Conservation (phyloP, 2,329 filamentous ascomycete species). For the Epichloe baconii region DNA sequence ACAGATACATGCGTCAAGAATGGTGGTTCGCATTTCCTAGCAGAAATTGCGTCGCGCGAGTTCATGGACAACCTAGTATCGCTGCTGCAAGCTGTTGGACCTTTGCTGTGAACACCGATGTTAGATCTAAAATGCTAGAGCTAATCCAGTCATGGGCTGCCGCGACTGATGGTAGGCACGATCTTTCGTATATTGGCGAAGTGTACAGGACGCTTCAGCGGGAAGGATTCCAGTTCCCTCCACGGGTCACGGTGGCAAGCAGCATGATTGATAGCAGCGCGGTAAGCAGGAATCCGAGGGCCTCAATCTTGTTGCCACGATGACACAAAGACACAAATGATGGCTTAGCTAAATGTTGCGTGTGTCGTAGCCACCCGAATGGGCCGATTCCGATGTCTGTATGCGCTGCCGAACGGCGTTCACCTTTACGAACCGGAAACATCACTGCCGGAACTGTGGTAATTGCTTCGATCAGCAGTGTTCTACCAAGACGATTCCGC, state of each 20-base stretch:
- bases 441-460: slow-evolving; percentile 95
- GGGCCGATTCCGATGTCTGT: slow-evolving; percentile 95
- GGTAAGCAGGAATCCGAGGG: slow-evolving; percentile 33
- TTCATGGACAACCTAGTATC: slow-evolving; percentile 97
- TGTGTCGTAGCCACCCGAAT: slow-evolving; percentile 66
- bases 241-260: slow-evolving; percentile 73
- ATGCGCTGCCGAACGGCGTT: slow-evolving; percentile 95
- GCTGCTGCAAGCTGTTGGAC: slow-evolving; percentile 67
- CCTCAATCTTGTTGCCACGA: background rate
- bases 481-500: slow-evolving; percentile 73
- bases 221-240: slow-evolving; percentile 83
- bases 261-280: slow-evolving; percentile 97
- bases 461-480: slow-evolving; percentile 96
- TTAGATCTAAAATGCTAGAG: slow-evolving; percentile 82
- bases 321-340: background rate
- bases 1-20: slow-evolving; percentile 99
- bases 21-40: slow-evolving; percentile 86
- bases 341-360: background rate
- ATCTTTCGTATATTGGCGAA: slow-evolving; percentile 75
- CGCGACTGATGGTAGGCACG: slow-evolving; percentile 73
- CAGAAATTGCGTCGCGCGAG: slow-evolving; percentile 89
- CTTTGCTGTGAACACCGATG: slow-evolving; percentile 66
- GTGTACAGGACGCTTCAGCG: slow-evolving; percentile 71
- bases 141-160: slow-evolving; percentile 88
- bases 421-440: slow-evolving; percentile 95